These are phyloP conservation scores for Cornus kousa DNA, from an alignment of 148 eudicot species.

Conservation along the genomic window DNA sequence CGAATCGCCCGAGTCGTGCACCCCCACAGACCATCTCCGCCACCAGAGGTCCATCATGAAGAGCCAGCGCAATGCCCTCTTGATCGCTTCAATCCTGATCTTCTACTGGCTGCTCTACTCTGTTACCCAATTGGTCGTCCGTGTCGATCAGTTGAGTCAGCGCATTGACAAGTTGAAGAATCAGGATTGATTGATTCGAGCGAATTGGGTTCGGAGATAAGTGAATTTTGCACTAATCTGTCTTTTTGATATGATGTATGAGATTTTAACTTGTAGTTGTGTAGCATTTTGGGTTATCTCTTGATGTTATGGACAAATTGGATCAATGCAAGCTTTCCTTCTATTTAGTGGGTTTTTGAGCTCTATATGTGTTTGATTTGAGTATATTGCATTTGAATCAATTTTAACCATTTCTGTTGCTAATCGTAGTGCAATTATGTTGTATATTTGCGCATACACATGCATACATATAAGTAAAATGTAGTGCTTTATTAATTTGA, in stretches of 20 bases:
- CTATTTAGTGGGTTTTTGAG: neutral
- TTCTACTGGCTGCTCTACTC: slow-evolving; percentile 70
- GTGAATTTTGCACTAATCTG: neutral
- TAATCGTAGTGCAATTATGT: too few relatives aligned
- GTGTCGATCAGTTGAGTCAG: slow-evolving; percentile 50
- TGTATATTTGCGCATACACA: too few relatives aligned
- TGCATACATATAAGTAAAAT: too few relatives aligned
- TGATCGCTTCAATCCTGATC: slow-evolving; percentile 61
- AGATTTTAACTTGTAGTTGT: neutral
- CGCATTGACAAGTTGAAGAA: slow-evolving; percentile 55
- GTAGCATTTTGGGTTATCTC: neutral
- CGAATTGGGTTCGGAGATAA: neutral
- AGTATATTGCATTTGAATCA: neutral
- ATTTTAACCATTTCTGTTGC: neutral
- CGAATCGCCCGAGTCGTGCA: slow-evolving; percentile 41
- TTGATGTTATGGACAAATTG: neutral
- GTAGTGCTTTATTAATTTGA: neutral
- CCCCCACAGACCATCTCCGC: slow-evolving; percentile 56
- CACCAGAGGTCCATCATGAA: slow-evolving; percentile 81
- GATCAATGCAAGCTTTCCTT: neutral
- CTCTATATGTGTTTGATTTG: neutral
- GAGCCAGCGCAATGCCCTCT: slow-evolving; percentile 63
- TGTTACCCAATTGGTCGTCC: slow-evolving; percentile 50
- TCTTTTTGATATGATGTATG: neutral
- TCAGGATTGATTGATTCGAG: slow-evolving; percentile 24